phyloP scores from a whole-genome alignment of 176 grass and related monocot species.

The Eragrostis nindensis region DNA sequence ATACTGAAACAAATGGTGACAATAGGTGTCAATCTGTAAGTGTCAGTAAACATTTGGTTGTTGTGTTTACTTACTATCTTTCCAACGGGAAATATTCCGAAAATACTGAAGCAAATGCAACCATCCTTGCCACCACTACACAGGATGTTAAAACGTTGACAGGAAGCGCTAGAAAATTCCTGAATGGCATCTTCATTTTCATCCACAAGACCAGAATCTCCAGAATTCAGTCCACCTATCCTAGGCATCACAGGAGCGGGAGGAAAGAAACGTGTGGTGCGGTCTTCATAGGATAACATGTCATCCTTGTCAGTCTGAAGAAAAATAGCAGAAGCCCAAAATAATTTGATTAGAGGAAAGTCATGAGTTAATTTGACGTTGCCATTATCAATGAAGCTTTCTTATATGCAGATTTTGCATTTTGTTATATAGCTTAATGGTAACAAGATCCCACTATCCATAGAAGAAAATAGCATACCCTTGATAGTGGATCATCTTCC shows the following conservation, averaged over 20 bases:
- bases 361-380: slow-evolving; percentile 16
- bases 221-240: slow-evolving; percentile 81
- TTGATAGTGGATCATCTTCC: slow-evolving; percentile 59
- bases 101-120: slow-evolving; percentile 96
- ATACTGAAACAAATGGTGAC: not conserved
- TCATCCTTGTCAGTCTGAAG: slow-evolving; percentile 62
- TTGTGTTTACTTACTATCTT: slow-evolving; percentile 83
- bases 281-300: slow-evolving; percentile 81
- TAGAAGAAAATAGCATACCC: slow-evolving; percentile 51
- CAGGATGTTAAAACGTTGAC: slow-evolving; percentile 89
- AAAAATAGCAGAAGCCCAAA: slow-evolving; percentile 33
- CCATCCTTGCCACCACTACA: slow-evolving; percentile 86
- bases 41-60: no score
- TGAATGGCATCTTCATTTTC: slow-evolving; percentile 73
- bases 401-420: slow-evolving; percentile 1
- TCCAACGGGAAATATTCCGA: slow-evolving; percentile 97
- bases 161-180: slow-evolving; percentile 70
- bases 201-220: slow-evolving; percentile 61
- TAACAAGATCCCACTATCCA: not conserved
- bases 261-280: slow-evolving; percentile 89
- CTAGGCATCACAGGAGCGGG: slow-evolving; percentile 86
- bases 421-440: not conserved
- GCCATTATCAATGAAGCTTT: not conserved
- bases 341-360: slow-evolving; percentile 20
- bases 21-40: not conserved